phyloP scores from a whole-genome alignment of 306 rosid genomes.

The Quercus rubra region DNA sequence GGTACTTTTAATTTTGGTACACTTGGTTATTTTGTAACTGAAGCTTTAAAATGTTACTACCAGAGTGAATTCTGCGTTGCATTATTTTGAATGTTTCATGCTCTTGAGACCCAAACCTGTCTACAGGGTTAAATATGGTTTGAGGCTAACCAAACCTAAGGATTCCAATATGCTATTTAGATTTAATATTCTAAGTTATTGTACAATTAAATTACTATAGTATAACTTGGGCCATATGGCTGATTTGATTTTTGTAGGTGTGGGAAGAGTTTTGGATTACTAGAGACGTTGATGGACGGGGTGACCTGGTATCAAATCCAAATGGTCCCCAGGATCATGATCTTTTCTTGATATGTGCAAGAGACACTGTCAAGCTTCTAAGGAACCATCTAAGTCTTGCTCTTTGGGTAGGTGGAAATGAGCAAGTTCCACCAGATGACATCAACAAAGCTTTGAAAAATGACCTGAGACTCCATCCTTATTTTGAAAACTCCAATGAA shows the following conservation, averaged over 20 bases:
- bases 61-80: not conserved
- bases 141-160: not conserved
- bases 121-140: too few relatives aligned
- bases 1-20: not conserved
- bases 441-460: conserved; percentile 64
- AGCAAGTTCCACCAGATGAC: conserved; percentile 86
- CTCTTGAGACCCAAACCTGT: too few relatives aligned
- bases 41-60: not conserved
- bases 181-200: not conserved
- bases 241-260: conserved; percentile 51
- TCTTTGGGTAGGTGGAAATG: conserved; percentile 98
- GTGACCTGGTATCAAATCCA: conserved; percentile 77
- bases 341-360: conserved; percentile 85
- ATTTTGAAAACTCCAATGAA: conserved; percentile 39
- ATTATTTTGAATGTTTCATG: not conserved
- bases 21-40: not conserved
- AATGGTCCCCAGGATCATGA: conserved; percentile 89
- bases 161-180: not conserved
- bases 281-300: conserved; percentile 94
- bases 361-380: conserved; percentile 92
- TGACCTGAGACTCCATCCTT: conserved; percentile 77
- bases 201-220: not conserved
- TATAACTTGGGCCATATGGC: conserved; percentile 19
- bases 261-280: conserved; percentile 99
- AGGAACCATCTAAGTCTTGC: conserved; percentile 96